phyloP scores from a whole-genome alignment of 192 early-diverging fungal genomes.

The Coemansia sp. region DNA sequence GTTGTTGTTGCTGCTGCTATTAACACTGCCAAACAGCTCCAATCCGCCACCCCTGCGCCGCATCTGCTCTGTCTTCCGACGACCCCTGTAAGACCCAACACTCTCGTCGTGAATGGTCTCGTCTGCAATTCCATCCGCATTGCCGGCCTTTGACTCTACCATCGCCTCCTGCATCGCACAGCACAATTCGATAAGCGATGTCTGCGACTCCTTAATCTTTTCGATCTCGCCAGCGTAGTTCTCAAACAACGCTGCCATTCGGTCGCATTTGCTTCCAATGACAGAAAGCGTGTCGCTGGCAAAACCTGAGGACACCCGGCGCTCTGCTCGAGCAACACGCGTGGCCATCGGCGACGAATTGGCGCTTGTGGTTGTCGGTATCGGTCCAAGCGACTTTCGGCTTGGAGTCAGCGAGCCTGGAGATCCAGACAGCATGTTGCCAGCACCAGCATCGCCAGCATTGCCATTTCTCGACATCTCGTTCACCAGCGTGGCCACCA shows the following conservation, averaged over 20 bases:
- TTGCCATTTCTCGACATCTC: slow-evolving; percentile 22
- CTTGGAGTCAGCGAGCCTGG: slow-evolving; percentile 8
- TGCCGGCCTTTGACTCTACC: neutral
- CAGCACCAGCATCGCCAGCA: neutral
- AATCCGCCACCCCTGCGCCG: slow-evolving; percentile 25
- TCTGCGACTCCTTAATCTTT: slow-evolving; percentile 29
- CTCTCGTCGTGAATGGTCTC: too few relatives aligned
- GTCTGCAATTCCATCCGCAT: neutral
- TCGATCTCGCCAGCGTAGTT: slow-evolving; percentile 34
- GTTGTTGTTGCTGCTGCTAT: neutral
- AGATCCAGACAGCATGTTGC: slow-evolving; percentile 1
- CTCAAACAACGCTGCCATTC: slow-evolving; percentile 41
- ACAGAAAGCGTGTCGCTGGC: slow-evolving; percentile 41
- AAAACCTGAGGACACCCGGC: slow-evolving; percentile 44
- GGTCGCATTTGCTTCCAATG: slow-evolving; percentile 46
- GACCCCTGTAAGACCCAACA: slow-evolving; percentile 25
- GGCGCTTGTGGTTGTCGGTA: neutral
- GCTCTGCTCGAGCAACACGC: slow-evolving; percentile 43
- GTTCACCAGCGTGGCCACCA: slow-evolving; percentile 52
- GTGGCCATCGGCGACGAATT: slow-evolving; percentile 8
- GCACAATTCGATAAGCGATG: slow-evolving; percentile 34
- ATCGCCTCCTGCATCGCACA: slow-evolving; percentile 19
- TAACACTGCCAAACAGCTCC: slow-evolving; percentile 19
- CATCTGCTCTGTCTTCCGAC: slow-evolving; percentile 49
- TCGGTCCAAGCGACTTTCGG: slow-evolving; percentile 24